Conservation (phyloP, 192 early-diverging fungal species). For the Rhizophagus clarus region DNA sequence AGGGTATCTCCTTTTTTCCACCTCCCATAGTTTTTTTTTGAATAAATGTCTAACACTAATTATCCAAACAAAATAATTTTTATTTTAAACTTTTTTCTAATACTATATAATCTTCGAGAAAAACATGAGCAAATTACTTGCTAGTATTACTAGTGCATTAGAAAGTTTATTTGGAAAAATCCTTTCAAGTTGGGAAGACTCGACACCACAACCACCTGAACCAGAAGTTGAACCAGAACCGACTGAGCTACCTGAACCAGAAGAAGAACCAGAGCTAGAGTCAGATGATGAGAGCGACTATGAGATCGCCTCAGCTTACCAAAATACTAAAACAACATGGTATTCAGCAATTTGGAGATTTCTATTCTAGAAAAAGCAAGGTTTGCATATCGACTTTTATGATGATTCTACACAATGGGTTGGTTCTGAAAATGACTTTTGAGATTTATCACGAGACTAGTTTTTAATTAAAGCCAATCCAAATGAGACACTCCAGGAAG, state of each 20-base stretch:
- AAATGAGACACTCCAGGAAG: too few relatives aligned
- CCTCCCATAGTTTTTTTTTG: too few relatives aligned
- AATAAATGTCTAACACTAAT: too few relatives aligned
- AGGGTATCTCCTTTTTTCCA: too few relatives aligned
- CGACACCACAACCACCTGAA: background rate
- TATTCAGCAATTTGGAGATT: constrained; percentile 7
- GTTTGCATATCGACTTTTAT: background rate
- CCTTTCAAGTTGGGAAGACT: background rate
- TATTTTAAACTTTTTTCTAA: too few relatives aligned
- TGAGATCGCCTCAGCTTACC: background rate
- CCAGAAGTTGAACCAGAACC: too few relatives aligned
- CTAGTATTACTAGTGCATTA: background rate
- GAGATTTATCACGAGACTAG: constrained; percentile 4
- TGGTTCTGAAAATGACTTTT: background rate
- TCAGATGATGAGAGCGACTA: background rate
- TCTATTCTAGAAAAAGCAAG: constrained; percentile 1
- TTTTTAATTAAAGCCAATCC: too few relatives aligned
- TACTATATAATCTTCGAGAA: too few relatives aligned
- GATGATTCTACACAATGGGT: background rate
- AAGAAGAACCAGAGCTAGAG: too few relatives aligned
- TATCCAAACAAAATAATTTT: too few relatives aligned
- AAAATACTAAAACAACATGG: constrained; percentile 11
- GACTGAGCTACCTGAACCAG: too few relatives aligned
- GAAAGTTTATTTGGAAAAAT: background rate
- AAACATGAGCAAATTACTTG: too few relatives aligned